Base-by-base conservation (phyloP, 306 rosid genomes). In the Bauhinia variegata region DNA sequence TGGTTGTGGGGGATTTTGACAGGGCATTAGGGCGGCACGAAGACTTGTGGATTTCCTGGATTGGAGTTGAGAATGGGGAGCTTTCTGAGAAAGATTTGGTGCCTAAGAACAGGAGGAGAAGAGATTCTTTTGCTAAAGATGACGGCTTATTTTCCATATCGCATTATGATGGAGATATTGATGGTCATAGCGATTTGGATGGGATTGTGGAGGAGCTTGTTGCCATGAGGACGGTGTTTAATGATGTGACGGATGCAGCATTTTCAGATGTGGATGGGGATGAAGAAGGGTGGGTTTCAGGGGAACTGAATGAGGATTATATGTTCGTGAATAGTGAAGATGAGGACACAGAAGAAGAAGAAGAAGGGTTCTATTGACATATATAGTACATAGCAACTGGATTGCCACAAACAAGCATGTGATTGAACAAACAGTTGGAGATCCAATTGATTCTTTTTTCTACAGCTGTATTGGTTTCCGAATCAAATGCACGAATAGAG, bases 21-120 rank as follows among this genome's bases (percentile, higher is more conserved):
- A 80, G 78, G 65, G 88, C 93, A 0, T 63, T 93, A 54, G 95
- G 98, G 12, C 56, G 75, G 67, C 82, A 86, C 7, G 95, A 95
- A 0, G 97, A 93, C 76, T 79, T 93, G 64, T 93, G 98, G 98
- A 73, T 93, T 12, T 87, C 96, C n/a, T 93, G 98, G 98, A 33
- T 39, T 55, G 86, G 44, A 15, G 95, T 93, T 18, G 91, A 89
- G 74, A 88, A 82, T 75, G 98, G 97, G n/a, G 76, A 86, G 38
- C 63, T 88, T 58, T 36, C 69, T 1, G 87, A 79, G 51, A 62
- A 34, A 52, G 91, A 87, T 74, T 78, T 89, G 63, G 51, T 75
- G 55, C 86, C 87, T 0, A 79, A 54, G 62, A 72, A 17, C 30
- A 65, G 73, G 59, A 61, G 56, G 13, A 68, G 63, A 14, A 59